phyloP scores from a whole-genome alignment of 495 filamentous ascomycete genomes.

The Penicillium macrosclerotiorum region DNA sequence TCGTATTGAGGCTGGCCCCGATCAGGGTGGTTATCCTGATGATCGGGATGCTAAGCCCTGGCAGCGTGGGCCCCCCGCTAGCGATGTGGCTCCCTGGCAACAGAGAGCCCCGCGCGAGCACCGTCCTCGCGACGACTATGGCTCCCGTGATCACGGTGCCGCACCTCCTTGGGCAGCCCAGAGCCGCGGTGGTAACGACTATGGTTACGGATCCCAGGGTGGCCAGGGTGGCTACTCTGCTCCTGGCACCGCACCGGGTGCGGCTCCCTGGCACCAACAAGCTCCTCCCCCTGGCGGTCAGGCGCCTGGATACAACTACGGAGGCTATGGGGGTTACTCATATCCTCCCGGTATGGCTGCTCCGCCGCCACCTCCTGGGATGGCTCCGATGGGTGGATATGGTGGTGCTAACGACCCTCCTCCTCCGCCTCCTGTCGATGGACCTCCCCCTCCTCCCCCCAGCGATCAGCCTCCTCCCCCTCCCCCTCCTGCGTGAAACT shows the following conservation, averaged over 20 bases:
- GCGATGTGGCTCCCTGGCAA: constrained; percentile 78
- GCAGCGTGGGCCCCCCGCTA: constrained; percentile 76
- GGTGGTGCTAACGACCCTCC: constrained; percentile 51
- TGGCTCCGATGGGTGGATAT: constrained; percentile 61
- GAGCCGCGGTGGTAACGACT: constrained; percentile 47
- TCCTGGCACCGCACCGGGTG: constrained; percentile 23
- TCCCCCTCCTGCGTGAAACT: constrained; percentile 51
- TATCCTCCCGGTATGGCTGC: constrained; percentile 56
- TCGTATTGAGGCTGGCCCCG: constrained; percentile 84
- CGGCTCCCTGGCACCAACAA: constrained; percentile 65
- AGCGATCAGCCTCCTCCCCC: constrained; percentile 73
- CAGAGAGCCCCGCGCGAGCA: constrained; percentile 59
- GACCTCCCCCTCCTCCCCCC: constrained; percentile 64
- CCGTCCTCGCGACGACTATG: constrained; percentile 51
- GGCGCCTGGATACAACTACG: constrained; percentile 54
- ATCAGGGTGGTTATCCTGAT: constrained; percentile 43
- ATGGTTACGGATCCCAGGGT: constrained; percentile 45
- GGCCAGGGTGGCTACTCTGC: constrained; percentile 30
- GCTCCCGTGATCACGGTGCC: constrained; percentile 41
- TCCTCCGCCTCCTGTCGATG: constrained; percentile 56
- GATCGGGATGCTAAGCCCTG: constrained; percentile 76
- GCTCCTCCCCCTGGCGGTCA: constrained; percentile 48
- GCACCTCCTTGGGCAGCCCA: constrained; percentile 56
- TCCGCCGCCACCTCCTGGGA: constrained; percentile 68
- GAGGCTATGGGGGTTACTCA: constrained; percentile 55